Evolutionary conservation across 495 filamentous ascomycete genomes (phyloP), one percentile per base, ranked within the genome.

Genomic region (Penicillium roqueforti): DNA sequence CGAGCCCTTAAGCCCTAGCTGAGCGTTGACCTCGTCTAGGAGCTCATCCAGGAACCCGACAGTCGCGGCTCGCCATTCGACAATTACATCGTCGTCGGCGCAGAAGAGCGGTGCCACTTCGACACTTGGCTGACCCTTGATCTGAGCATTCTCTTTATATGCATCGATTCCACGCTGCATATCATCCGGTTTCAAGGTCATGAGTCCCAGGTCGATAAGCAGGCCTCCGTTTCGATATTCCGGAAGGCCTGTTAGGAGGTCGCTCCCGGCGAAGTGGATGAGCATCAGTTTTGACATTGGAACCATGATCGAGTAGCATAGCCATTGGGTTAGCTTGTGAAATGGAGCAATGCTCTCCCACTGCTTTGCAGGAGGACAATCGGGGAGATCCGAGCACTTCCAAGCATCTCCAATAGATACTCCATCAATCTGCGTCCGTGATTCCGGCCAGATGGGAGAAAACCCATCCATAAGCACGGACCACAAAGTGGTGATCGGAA

Each of bases 331-430:
- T 23, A 88, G 76, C 63, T 89, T 89, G 70, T 89, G 86, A 69
- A 87, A 87, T 1, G 95, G 92, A 6, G 96, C 85, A 58, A 98
- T 96, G 60, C 81, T 87, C 65, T 98, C 92, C 95, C 93, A 97
- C 0, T 85, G 79, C 28, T 85, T 80, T 10, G 85, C 80, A 18
- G 87, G 87, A 16, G 88, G 83, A 3, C 82, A 84, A 20, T 69
- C 71, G 1, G 92, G 91, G 79, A 97, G 85, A 42, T 83, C 80
- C 31, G 85, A 86, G 68, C 91, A 96, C 0, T 84, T 87, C 93
- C 93, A 98, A 25, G 95, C 93, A 65, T 98, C 93, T 39, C 93
- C 93, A 45, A 98, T 85, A 0, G 91, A 84, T 28, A 92, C 78
- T 5, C 90, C 90, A 63, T 96, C 89, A 58, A 98, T 87, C 56